Base-by-base conservation (phyloP, 768 basidiomycete species). In the Inosperma sp. region DNA sequence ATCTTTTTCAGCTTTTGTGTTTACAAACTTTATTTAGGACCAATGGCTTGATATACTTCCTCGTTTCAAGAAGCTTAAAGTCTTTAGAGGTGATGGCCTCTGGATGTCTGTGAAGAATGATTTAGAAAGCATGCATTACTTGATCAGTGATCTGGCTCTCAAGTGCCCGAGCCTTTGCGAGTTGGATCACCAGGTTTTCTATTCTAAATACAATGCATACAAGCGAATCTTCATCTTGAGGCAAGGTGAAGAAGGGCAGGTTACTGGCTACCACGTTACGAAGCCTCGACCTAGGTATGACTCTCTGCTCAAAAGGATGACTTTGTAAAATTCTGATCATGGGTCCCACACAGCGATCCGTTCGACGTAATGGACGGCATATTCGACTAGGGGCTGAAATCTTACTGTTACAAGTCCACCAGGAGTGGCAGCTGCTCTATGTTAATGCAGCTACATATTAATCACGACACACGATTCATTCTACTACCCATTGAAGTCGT, bases 31-130 rank as follows among this genome's bases (percentile, higher is more conserved):
- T 34, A 12, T 23, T 7, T 42, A 75, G 72, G 66, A 71, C 10
- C 60, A 65, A 22, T 72, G 75, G 68, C 59, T 78, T 10, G 59
- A 65, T 27, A 61, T 75, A 12, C 60, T 80, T 1, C 65, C 73
- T 2, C 65, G 59, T 12, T 78, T 78, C 52, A 55, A 56, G 3
- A 67, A 71, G 13, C 72, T 80, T 10, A 65, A 75, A 56, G 69
- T 73, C 0, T 72, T 78, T 54, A 68, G 70, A 34, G 75, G 76
- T 9, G 53, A 59, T 23, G 72, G 68, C 12, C 59, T 77, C 1
- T 80, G 77, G 77, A 54, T 55, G 3, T 69, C 73, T 10, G 69
- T 73, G 4, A 60, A 63, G 17, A 55, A 65, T 33, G 57, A 67
- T 43, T 68, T 68, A 55, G 57, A 66, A 22, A 58, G 53, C 21